phyloP scores from a whole-genome alignment of 495 filamentous ascomycete genomes.

The Podospora fimiseda region DNA sequence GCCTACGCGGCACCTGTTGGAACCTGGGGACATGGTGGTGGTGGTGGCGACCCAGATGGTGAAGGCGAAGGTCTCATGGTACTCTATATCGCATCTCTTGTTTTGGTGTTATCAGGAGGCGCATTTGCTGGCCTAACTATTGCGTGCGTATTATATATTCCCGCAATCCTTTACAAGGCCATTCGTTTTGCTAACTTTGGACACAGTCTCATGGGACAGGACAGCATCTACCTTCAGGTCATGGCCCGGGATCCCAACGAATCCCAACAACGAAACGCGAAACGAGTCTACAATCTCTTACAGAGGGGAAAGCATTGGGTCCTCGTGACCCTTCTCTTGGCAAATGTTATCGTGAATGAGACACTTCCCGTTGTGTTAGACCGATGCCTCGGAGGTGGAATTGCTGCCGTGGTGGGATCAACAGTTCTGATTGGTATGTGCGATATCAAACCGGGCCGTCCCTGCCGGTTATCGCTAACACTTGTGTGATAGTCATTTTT shows the following conservation, averaged over 20 bases:
- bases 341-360: conserved; percentile 98
- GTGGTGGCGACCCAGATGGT: conserved; percentile 30
- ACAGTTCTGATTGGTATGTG: conserved; percentile 83
- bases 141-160: conserved; percentile 44
- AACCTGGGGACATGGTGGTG: conserved; percentile 16
- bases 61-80: conserved; percentile 39
- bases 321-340: conserved; percentile 86
- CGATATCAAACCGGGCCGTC: not conserved
- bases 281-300: conserved; percentile 69
- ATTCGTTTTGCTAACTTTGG: conserved; percentile 11
- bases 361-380: conserved; percentile 93
- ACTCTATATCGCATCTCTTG: conserved; percentile 36
- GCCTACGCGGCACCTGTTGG: conserved; percentile 28
- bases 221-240: conserved; percentile 96
- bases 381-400: conserved; percentile 86
- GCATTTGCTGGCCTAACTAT: conserved; percentile 97
- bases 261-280: conserved; percentile 74
- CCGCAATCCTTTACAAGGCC: not conserved
- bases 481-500: conserved; percentile 69
- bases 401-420: conserved; percentile 87
- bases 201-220: conserved; percentile 70
- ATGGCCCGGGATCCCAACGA: conserved; percentile 70
- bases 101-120: conserved; percentile 78
- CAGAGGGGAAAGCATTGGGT: conserved; percentile 97
- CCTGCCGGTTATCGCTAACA: not conserved